Percentiles rank a stretch among this genome's conserved stretches.
Evolutionary conservation across 75 land plant genomes (phyloP).

Genomic region (Larix kaempferi): DNA sequence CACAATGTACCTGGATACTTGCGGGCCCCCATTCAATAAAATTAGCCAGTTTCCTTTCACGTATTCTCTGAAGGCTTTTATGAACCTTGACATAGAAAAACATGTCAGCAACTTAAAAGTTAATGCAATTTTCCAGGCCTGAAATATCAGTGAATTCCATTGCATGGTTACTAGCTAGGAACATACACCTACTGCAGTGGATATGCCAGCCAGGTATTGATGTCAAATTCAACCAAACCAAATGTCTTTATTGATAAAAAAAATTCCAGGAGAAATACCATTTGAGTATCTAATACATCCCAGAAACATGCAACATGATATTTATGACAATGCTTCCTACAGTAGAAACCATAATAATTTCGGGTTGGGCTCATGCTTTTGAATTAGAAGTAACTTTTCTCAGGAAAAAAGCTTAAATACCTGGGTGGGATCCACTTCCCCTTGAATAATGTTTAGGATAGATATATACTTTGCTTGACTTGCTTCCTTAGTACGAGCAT

Average conservation of each 20-base stretch:
- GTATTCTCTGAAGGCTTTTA: conserved; percentile 97
- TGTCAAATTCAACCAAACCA: background rate
- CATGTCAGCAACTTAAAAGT: background rate
- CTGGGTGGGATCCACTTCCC: conserved; percentile 99
- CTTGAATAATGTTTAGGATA: conserved; percentile 96
- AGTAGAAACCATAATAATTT: background rate
- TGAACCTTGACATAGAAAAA: conserved; percentile 61
- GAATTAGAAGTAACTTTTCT: background rate
- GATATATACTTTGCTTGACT: conserved; percentile 99
- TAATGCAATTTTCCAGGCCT: background rate
- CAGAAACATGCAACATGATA: background rate
- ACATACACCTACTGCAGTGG: background rate
- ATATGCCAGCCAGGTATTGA: too few relatives aligned
- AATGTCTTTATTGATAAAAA: background rate
- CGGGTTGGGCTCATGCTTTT: background rate
- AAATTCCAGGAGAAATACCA: too few relatives aligned
- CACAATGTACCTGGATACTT: conserved; percentile 83
- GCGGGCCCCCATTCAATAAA: conserved; percentile 99
- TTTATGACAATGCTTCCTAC: background rate
- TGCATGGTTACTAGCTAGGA: background rate
- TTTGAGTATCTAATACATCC: background rate
- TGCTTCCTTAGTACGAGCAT: conserved; percentile 98
- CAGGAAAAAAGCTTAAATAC: conserved; percentile 28
- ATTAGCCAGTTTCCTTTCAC: conserved; percentile 99
- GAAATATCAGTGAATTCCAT: background rate